Conservation (phyloP, 2,329 filamentous ascomycete genomes). For the Chaetothyriales sp. region DNA sequence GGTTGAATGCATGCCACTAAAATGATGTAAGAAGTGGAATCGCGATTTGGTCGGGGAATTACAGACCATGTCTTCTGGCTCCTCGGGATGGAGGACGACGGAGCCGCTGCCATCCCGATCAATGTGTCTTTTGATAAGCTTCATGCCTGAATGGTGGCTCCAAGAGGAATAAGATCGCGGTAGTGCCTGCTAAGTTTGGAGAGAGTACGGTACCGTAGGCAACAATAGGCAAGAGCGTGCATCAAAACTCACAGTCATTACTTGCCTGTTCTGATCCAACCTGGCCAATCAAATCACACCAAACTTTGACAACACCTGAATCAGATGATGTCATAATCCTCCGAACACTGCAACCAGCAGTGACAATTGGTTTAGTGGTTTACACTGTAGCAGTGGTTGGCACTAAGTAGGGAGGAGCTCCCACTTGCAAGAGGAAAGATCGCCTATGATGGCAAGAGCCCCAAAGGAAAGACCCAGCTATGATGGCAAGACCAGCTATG, state of each 20-base stretch:
- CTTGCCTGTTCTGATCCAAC: not conserved
- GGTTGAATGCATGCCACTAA: constrained; percentile 61
- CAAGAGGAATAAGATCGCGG: too few relatives aligned
- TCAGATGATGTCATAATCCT: not conserved
- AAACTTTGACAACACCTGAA: not conserved
- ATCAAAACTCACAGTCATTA: not conserved
- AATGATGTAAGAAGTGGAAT: constrained; percentile 5
- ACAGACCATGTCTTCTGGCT: constrained; percentile 58
- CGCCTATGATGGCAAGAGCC: too few relatives aligned
- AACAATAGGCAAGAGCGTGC: too few relatives aligned
- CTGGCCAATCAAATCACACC: not conserved
- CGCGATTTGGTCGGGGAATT: constrained; percentile 1
- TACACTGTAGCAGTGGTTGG: too few relatives aligned
- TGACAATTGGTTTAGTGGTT: not conserved
- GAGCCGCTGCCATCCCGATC: constrained; percentile 51
- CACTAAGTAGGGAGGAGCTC: too few relatives aligned
- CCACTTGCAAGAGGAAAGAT: too few relatives aligned
- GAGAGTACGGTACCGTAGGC: not conserved
- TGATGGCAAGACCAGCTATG: too few relatives aligned
- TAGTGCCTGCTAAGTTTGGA: not conserved
- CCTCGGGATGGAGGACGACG: constrained; percentile 53
- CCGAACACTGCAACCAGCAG: not conserved
- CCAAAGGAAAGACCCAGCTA: too few relatives aligned
- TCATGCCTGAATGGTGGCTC: constrained; percentile 32
- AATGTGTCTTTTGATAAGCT: constrained; percentile 51